Conservation (phyloP, 345 rosid genomes). For the Salix koriyanagi region DNA sequence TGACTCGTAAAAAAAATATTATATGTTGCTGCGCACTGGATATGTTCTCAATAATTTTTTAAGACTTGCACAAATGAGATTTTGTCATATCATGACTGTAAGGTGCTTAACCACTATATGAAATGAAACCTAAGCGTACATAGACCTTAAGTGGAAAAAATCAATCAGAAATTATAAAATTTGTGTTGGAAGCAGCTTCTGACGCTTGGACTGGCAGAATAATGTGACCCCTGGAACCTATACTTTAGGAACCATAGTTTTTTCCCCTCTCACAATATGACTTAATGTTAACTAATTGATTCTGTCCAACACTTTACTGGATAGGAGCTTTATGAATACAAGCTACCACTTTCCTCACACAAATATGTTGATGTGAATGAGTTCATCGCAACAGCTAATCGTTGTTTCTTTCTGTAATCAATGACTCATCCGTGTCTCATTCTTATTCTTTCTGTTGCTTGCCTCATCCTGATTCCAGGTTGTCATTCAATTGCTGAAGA, state of each 20-base stretch:
- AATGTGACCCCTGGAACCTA: neutral
- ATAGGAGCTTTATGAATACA: neutral
- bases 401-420: neutral
- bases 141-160: neutral
- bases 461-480: conserved; percentile 19
- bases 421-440: neutral
- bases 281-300: neutral
- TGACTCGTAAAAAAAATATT: neutral
- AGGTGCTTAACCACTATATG: neutral
- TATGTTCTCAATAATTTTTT: neutral
- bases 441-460: neutral
- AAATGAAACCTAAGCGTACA: neutral
- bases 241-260: neutral
- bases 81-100: neutral
- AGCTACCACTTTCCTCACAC: neutral
- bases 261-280: too few relatives aligned
- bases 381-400: neutral
- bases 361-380: neutral
- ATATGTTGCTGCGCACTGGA: neutral
- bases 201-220: neutral
- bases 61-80: neutral
- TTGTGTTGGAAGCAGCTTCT: neutral
- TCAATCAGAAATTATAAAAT: neutral
- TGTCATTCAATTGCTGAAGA: conserved; percentile 9
- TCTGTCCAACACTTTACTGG: neutral